These are phyloP conservation scores for Linum lewisii DNA, from an alignment of 345 rosid species.

Conservation along the genomic window DNA sequence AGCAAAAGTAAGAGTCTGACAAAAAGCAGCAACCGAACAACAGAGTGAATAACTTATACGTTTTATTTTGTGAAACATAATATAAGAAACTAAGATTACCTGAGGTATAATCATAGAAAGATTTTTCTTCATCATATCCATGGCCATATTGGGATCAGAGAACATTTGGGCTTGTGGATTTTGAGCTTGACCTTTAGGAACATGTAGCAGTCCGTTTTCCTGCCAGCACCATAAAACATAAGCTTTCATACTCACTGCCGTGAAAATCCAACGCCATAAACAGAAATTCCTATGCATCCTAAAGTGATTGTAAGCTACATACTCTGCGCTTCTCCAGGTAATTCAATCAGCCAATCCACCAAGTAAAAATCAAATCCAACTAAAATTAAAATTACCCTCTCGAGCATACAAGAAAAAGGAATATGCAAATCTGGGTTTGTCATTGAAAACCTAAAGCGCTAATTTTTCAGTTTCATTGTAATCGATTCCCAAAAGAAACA, in stretches of 20 bases:
- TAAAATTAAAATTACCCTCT: not conserved
- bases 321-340: too few species aligned
- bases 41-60: slow-evolving; percentile 11
- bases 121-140: slow-evolving; percentile 99
- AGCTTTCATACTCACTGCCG: not conserved
- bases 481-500: not conserved
- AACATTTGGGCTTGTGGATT: slow-evolving; percentile 98
- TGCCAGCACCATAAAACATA: slow-evolving; percentile 15
- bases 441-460: not conserved
- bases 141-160: slow-evolving; percentile 99
- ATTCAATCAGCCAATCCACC: too few species aligned
- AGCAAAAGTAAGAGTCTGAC: slow-evolving; percentile 92
- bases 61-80: slow-evolving; percentile 1
- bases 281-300: not conserved
- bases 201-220: slow-evolving; percentile 87
- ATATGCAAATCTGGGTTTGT: not conserved
- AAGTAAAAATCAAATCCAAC: too few species aligned
- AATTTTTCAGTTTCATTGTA: not conserved
- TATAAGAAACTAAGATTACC: slow-evolving; percentile 30
- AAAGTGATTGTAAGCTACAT: not conserved
- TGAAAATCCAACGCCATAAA: not conserved
- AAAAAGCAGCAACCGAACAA: slow-evolving; percentile 15
- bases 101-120: slow-evolving; percentile 98
- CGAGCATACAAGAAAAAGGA: not conserved
- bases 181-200: slow-evolving; percentile 73